Evolutionary conservation across 2,329 filamentous ascomycete genomes (phyloP).

Genomic region (Xylariaceae sp.): DNA sequence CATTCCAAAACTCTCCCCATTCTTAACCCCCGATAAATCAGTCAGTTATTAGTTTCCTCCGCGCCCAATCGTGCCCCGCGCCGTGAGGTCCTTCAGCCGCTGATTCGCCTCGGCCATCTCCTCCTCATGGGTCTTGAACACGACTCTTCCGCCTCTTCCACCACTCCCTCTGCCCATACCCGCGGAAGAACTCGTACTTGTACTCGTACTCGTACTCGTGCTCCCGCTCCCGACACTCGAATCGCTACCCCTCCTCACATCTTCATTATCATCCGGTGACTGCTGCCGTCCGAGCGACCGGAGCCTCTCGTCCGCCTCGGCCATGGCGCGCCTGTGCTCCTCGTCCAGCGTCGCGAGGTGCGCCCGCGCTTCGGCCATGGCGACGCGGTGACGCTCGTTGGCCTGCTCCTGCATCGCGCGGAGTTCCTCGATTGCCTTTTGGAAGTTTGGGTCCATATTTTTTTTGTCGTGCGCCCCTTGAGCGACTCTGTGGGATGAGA

Average conservation of each 20-base stretch:
- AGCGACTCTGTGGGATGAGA: neutral
- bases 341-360: constrained; percentile 15
- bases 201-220: too few relatives aligned
- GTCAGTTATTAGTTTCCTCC: too few relatives aligned
- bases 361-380: constrained; percentile 16
- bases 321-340: constrained; percentile 15
- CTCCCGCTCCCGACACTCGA: too few relatives aligned
- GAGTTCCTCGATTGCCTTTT: constrained; percentile 13
- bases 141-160: too few relatives aligned
- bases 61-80: too few relatives aligned
- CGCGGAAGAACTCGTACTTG: too few relatives aligned
- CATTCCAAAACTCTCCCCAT: too few relatives aligned
- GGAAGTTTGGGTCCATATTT: constrained; percentile 13
- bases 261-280: neutral
- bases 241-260: too few relatives aligned
- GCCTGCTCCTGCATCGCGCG: constrained; percentile 13
- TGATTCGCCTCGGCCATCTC: constrained; percentile 16
- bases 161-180: too few relatives aligned
- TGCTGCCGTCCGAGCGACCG: neutral
- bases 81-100: constrained; percentile 7
- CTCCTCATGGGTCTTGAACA: constrained; percentile 5
- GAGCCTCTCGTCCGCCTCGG: constrained; percentile 10
- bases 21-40: too few relatives aligned
- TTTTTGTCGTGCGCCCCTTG: too few relatives aligned
- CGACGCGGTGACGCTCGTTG: constrained; percentile 15